Conservation (phyloP, 768 basidiomycete genomes). For the Punctularia strigosozonata region DNA sequence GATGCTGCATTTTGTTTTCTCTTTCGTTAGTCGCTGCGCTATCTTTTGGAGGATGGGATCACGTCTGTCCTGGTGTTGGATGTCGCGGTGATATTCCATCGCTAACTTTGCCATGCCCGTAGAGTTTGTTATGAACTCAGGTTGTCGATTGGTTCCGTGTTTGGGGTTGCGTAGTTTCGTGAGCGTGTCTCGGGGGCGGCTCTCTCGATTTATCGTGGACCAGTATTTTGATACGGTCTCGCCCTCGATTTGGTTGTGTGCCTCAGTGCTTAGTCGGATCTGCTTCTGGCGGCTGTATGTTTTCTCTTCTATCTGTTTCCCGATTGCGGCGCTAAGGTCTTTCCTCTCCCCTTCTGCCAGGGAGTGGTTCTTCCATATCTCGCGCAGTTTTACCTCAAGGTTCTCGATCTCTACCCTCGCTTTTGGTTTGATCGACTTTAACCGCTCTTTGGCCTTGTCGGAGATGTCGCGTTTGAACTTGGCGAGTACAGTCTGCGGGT, state of each 20-base stretch:
- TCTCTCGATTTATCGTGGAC: conserved; percentile 4
- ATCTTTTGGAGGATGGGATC: background rate
- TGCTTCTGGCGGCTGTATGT: conserved; percentile 1
- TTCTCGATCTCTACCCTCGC: background rate
- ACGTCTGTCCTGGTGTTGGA: conserved; percentile 5
- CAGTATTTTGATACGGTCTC: conserved; percentile 14
- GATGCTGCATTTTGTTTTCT: background rate
- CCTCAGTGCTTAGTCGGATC: background rate
- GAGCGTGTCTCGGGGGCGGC: conserved; percentile 11
- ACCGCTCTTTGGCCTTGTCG: background rate
- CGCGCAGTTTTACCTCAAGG: background rate
- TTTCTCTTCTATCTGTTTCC: background rate
- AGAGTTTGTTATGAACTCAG: conserved; percentile 3
- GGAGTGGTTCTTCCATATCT: background rate
- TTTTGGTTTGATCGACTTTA: conserved; percentile 1
- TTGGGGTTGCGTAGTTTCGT: conserved; percentile 3
- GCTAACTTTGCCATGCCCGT: conserved; percentile 22
- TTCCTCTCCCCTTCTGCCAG: background rate
- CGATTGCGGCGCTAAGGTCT: background rate
- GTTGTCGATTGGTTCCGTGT: background rate
- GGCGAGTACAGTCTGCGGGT: conserved; percentile 5
- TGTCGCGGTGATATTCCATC: conserved; percentile 15
- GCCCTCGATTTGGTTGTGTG: background rate
- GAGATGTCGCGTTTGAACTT: conserved; percentile 3
- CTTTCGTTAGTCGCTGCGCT: background rate